Percentiles rank a stretch among this genome's conserved stretches.
phyloP scores from a whole-genome alignment of 805 yeast species.

The Lipomyces orientalis region DNA sequence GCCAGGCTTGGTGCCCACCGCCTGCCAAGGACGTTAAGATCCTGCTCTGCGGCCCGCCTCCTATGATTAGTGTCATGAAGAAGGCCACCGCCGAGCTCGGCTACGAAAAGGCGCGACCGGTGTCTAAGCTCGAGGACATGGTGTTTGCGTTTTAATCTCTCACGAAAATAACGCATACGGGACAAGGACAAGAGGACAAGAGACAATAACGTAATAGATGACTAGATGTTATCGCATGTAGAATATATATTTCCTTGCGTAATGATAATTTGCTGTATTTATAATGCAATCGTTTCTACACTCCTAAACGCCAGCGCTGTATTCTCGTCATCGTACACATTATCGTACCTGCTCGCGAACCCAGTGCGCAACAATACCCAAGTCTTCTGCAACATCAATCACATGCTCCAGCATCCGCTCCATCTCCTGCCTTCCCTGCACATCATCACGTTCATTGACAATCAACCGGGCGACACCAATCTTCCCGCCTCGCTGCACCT shows the following conservation, averaged over 20 bases:
- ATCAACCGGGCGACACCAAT: conserved; percentile 6
- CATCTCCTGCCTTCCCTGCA: conserved; percentile 7
- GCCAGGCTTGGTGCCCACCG: conserved; percentile 56
- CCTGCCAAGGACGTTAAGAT: conserved; percentile 67
- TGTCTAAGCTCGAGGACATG: conserved; percentile 88
- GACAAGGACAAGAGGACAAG: neutral
- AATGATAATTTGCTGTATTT: neutral
- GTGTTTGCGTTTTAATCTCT: conserved; percentile 73
- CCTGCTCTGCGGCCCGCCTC: conserved; percentile 69
- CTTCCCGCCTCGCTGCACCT: conserved; percentile 22
- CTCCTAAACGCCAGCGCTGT: neutral
- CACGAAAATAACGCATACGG: neutral
- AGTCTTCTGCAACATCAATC: conserved; percentile 23
- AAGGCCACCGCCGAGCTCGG: conserved; percentile 77
- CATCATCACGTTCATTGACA: conserved; percentile 17
- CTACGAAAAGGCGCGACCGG: conserved; percentile 82
- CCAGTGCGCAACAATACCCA: conserved; percentile 30
- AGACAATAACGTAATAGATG: neutral
- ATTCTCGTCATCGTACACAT: neutral
- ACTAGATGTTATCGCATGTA: neutral
- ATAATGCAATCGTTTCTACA: neutral
- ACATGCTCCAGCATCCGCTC: conserved; percentile 16
- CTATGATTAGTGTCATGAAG: conserved; percentile 85
- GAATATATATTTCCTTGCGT: neutral
- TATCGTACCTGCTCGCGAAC: conserved; percentile 21